Evolutionary conservation across 1,284 basidiomycete species (phyloP).

Genomic region (Agroathelia rolfsii): DNA sequence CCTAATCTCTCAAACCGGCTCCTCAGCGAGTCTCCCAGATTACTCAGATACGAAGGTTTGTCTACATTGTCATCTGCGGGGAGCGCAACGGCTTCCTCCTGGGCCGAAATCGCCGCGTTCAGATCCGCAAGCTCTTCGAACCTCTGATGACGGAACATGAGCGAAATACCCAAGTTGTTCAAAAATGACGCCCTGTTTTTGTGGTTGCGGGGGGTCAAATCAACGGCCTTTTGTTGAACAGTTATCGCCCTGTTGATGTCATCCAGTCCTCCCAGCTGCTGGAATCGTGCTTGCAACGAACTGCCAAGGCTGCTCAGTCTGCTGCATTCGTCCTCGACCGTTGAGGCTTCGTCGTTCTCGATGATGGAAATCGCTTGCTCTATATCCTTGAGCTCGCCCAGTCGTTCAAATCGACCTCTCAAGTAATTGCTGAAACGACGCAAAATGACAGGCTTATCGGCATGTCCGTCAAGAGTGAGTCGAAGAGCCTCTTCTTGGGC

Average conservation of each 20-base stretch:
- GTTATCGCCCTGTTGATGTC: conserved; percentile 18
- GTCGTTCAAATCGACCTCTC: too few species aligned
- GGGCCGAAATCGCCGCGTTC: conserved; percentile 6
- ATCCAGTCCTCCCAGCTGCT: conserved; percentile 3
- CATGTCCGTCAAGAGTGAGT: conserved; percentile 6
- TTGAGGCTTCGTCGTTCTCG: too few species aligned
- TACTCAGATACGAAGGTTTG: conserved; percentile 10
- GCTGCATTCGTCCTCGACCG: too few species aligned
- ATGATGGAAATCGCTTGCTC: conserved; percentile 7
- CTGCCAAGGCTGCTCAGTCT: conserved; percentile 10
- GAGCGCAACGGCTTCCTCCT: conserved; percentile 6
- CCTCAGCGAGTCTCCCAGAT: conserved; percentile 15
- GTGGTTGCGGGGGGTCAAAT: conserved; percentile 8
- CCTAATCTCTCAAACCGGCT: conserved; percentile 9
- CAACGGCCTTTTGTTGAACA: conserved; percentile 11
- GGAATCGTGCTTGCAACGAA: conserved; percentile 16
- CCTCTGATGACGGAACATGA: conserved; percentile 6
- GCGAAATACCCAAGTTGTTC: conserved; percentile 7
- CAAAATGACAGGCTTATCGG: conserved; percentile 9
- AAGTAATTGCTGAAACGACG: too few species aligned
- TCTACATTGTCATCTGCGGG: conserved; percentile 9
- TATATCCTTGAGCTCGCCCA: conserved; percentile 8
- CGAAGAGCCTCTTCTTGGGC: conserved; percentile 3
- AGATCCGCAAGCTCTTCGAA: conserved; percentile 9
- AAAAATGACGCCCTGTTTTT: conserved; percentile 6